These are phyloP conservation scores for Circinella minor DNA, from an alignment of 371 early-diverging fungal species.

Conservation along the genomic window DNA sequence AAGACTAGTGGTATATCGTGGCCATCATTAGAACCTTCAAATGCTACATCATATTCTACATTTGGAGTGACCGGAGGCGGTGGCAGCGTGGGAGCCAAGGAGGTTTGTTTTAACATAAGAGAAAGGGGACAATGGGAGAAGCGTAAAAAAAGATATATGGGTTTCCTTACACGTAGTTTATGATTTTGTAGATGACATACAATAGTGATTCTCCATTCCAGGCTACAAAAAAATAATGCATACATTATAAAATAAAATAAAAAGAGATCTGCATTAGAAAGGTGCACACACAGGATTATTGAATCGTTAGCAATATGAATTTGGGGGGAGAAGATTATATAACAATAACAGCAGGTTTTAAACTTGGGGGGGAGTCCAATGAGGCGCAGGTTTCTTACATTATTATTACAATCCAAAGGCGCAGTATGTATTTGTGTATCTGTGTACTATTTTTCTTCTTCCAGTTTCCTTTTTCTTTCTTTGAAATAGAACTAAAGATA, in stretches of 20 bases:
- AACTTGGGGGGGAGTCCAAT: too few species aligned
- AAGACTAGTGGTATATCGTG: constrained; percentile 89
- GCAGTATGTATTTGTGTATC: not conserved
- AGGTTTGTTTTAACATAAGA: constrained; percentile 34
- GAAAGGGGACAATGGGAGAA: not conserved
- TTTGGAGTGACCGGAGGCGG: constrained; percentile 80
- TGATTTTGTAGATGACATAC: constrained; percentile 18
- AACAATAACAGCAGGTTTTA: too few species aligned
- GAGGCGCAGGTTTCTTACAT: not conserved
- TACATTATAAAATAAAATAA: too few species aligned
- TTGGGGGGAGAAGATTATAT: not conserved
- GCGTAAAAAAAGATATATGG: not conserved
- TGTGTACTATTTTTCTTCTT: not conserved
- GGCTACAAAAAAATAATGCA: too few species aligned
- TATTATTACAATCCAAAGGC: not conserved
- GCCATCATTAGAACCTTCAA: constrained; percentile 80
- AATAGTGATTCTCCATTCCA: constrained; percentile 25
- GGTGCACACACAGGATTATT: not conserved
- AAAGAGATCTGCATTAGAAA: too few species aligned
- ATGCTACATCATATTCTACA: constrained; percentile 79
- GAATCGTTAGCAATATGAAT: constrained; percentile 1
- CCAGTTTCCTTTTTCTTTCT: too few species aligned
- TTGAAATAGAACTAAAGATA: constrained; percentile 8
- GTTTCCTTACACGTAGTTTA: not conserved
- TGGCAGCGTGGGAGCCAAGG: constrained; percentile 62